These are phyloP conservation scores for Fusarium phyllophilum DNA, from an alignment of 2,329 filamentous ascomycete species.

Conservation along the genomic window DNA sequence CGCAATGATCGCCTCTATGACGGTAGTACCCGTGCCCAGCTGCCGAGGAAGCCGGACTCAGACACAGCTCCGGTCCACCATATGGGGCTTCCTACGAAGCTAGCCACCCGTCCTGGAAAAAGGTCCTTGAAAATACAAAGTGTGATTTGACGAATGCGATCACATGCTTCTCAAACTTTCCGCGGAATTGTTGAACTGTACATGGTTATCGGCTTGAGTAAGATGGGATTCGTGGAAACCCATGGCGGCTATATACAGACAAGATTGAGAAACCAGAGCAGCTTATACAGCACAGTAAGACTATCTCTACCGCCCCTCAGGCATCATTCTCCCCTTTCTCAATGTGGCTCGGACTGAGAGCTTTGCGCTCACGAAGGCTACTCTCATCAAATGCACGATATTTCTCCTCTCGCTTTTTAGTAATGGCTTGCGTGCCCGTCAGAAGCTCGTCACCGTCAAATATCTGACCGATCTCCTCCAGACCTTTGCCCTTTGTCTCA, in stretches of 20 bases:
- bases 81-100: neutral
- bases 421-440: neutral
- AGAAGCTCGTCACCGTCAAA: neutral
- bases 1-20: neutral
- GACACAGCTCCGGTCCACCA: neutral
- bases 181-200: neutral
- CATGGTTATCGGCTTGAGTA: too few relatives aligned
- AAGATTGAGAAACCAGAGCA: neutral
- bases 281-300: neutral
- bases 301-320: too few relatives aligned
- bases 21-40: neutral
- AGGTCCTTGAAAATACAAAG: neutral
- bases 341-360: too few relatives aligned
- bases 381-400: neutral
- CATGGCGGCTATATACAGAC: too few relatives aligned
- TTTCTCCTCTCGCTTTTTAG: neutral
- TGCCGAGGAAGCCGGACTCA: neutral
- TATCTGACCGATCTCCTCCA: neutral
- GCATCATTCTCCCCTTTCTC: neutral
- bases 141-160: rapidly evolving
- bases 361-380: neutral
- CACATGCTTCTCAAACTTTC: too few relatives aligned
- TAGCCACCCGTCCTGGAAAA: neutral
- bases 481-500: neutral
- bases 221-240: too few relatives aligned